Base-by-base conservation (phyloP, 2,329 filamentous ascomycete species). In the Aspergillus pseudoterreus region DNA sequence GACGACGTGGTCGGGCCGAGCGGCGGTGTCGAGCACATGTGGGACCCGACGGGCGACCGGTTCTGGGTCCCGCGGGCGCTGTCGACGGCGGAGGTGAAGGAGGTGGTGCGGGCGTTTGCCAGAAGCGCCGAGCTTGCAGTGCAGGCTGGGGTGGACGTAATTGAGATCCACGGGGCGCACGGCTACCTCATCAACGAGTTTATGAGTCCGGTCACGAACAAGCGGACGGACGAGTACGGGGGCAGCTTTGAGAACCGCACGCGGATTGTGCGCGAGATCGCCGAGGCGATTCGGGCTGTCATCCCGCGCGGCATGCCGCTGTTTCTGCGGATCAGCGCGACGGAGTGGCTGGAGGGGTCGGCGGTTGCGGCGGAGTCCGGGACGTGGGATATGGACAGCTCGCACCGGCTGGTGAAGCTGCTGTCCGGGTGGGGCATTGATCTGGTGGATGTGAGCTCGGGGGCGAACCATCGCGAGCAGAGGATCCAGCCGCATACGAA, bases 111-210 rank as follows among this genome's bases (percentile, higher is more conserved):
- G 36, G 78, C 78, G 4, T 92, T 82, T 69, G 81, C 75, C 4
- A 78, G 77, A 6, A 76, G 81, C 4, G 81, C 83, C 0, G 71
- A 73, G 53, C 71, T 84, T 17, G 79, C 88, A 1, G 74, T 90
- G 2, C 73, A 82, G 57, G 85, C 84, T 3, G 90, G 89, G 0
- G 81, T 91, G 47, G 89, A 95, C 65, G 78, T 84, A 4, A 85
- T 94, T 53, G 89, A 94, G 68, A 81, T 94, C 33, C 89, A 92
- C 71, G 81, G 78, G 53, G 89, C 88, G 0, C 88, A 92, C 64
- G 88, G 89, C 1, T 92, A 92, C 63, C 78, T 94, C 0, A 71
- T 92, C 1, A 82, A 86, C 62, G 68, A 76, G 6, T 92, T 92
- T 73, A 55, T 90, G 4, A 85, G 82, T 1, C 87, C 88, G 0